Evolutionary conservation across 345 rosid genomes (phyloP).

Genomic region (Balakata baccata): DNA sequence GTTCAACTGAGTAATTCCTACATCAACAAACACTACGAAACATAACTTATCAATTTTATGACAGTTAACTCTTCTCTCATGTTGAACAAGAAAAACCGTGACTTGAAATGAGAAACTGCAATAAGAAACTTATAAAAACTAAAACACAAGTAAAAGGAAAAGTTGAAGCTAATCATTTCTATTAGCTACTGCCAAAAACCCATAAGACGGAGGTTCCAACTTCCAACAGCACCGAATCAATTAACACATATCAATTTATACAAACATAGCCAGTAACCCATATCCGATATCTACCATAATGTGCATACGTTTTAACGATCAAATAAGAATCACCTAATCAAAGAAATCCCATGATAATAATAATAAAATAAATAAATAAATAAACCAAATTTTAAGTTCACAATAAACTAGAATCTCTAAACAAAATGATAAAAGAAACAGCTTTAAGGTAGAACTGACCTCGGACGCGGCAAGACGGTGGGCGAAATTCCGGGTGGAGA

Average conservation of each 20-base stretch:
- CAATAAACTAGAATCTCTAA: neutral
- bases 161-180: no score
- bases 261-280: neutral
- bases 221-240: no score
- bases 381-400: neutral
- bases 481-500: slow-evolving; percentile 61
- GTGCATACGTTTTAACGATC: no score
- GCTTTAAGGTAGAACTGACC: slow-evolving; percentile 33
- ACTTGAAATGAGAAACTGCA: neutral
- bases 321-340: neutral
- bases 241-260: neutral
- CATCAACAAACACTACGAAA: neutral
- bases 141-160: no score
- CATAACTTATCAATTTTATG: neutral
- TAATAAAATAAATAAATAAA: neutral
- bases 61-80: neutral
- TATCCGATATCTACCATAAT: neutral
- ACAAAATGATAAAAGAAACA: neutral
- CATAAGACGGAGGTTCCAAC: neutral
- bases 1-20: neutral
- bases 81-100: neutral
- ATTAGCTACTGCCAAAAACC: neutral
- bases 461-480: slow-evolving; percentile 71
- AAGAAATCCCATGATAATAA: neutral
- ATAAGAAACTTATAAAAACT: no score